Evolutionary conservation across 2,329 filamentous ascomycete genomes (phyloP).

Genomic region (Fusarium chaquense): DNA sequence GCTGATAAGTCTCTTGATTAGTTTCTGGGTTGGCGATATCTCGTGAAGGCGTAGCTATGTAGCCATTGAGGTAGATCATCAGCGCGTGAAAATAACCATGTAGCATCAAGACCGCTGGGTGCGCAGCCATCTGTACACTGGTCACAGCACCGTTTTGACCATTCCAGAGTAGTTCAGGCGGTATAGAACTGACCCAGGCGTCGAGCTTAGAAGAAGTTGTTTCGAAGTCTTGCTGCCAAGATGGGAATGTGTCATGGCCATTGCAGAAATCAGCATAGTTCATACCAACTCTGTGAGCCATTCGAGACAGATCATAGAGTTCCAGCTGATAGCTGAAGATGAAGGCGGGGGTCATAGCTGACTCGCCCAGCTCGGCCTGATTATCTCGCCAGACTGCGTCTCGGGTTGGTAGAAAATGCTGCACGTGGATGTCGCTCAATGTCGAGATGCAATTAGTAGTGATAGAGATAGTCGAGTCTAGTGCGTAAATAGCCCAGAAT

Average conservation of each 20-base stretch:
- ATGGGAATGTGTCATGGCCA: not conserved
- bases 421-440: not conserved
- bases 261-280: not conserved
- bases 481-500: not conserved
- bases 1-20: accelerated
- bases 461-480: not conserved
- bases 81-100: not conserved
- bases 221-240: not conserved
- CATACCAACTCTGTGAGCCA: not conserved
- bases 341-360: not conserved
- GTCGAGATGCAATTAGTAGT: not conserved
- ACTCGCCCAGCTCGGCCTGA: not conserved
- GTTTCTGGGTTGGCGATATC: not conserved
- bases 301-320: not conserved
- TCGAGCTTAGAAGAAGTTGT: not conserved
- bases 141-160: not conserved
- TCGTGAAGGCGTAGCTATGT: not conserved
- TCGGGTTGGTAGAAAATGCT: not conserved
- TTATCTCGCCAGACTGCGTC: not conserved
- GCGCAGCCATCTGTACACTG: not conserved
- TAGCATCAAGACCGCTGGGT: not conserved
- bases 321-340: not conserved
- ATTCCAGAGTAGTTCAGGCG: not conserved
- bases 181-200: not conserved
- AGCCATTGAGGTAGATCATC: not conserved